Percentiles rank a stretch among this genome's conserved stretches.
Conservation (phyloP, 2,329 filamentous ascomycete genomes). For the Fusarium decemcellulare region DNA sequence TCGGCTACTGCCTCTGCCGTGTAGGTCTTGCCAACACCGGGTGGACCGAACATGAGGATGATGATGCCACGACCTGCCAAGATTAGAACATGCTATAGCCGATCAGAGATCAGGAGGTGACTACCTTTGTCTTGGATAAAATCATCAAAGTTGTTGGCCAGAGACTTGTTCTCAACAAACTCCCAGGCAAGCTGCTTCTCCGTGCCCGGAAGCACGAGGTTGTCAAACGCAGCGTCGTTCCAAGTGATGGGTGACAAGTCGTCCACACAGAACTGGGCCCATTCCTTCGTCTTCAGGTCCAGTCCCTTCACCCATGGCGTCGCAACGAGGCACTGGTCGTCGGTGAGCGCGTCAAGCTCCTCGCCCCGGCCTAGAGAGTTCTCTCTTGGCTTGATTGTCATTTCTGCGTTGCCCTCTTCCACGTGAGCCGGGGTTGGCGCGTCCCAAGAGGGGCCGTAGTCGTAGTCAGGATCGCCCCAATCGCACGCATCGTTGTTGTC, state of each 20-base stretch:
- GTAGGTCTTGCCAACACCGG: slow-evolving; percentile 63
- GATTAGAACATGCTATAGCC: background rate
- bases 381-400: background rate
- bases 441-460: background rate
- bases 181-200: slow-evolving; percentile 57
- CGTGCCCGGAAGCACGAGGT: slow-evolving; percentile 53
- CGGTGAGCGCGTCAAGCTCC: slow-evolving; percentile 46
- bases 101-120: rapidly evolving
- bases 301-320: slow-evolving; percentile 56
- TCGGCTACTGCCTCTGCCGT: slow-evolving; percentile 60
- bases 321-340: slow-evolving; percentile 53
- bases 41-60: slow-evolving; percentile 60
- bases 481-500: background rate
- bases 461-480: background rate
- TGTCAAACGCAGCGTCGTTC: slow-evolving; percentile 55
- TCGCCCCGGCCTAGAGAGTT: slow-evolving; percentile 35
- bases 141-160: slow-evolving; percentile 50
- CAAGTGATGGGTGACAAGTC: slow-evolving; percentile 35
- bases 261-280: slow-evolving; percentile 10
- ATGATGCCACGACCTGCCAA: slow-evolving; percentile 56
- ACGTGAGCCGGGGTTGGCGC: background rate
- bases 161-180: slow-evolving; percentile 55
- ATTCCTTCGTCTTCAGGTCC: slow-evolving; percentile 53
- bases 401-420: slow-evolving; percentile 13
- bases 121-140: slow-evolving; percentile 52